Percentiles rank a stretch among this genome's conserved stretches.
These are phyloP conservation scores for Fusarium camptoceras DNA, from an alignment of 2,329 filamentous ascomycete species.

Conservation along the genomic window DNA sequence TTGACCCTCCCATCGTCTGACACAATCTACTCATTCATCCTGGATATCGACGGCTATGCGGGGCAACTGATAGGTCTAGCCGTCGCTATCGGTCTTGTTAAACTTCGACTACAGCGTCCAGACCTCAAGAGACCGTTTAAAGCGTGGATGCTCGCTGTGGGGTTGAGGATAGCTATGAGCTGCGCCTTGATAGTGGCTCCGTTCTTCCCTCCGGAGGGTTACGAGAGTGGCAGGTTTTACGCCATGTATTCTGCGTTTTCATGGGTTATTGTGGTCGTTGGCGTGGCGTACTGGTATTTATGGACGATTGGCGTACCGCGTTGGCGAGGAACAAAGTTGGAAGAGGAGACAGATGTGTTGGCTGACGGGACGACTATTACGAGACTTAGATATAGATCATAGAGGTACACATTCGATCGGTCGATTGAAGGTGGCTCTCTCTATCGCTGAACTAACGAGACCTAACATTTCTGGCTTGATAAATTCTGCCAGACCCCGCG, in stretches of 20 bases:
- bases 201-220: constrained; percentile 69
- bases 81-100: constrained; percentile 67
- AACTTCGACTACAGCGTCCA: constrained; percentile 69
- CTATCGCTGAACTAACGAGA: too few relatives aligned
- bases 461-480: too few relatives aligned
- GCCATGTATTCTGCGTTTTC: constrained; percentile 67
- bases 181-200: constrained; percentile 69
- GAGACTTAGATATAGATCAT: not conserved
- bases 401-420: not conserved
- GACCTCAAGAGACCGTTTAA: constrained; percentile 73
- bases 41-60: constrained; percentile 78
- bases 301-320: constrained; percentile 71
- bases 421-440: not conserved
- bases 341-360: constrained; percentile 70
- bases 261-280: constrained; percentile 63
- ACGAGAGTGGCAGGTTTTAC: constrained; percentile 60
- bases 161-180: constrained; percentile 65
- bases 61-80: constrained; percentile 70
- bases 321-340: constrained; percentile 69
- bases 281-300: constrained; percentile 74
- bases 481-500: too few relatives aligned
- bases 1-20: constrained; percentile 73
- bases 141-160: constrained; percentile 71
- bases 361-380: constrained; percentile 76
- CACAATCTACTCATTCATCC: constrained; percentile 78